These are phyloP conservation scores for Phyllosticta citriasiana DNA, from an alignment of 2,329 filamentous ascomycete genomes.

Conservation along the genomic window DNA sequence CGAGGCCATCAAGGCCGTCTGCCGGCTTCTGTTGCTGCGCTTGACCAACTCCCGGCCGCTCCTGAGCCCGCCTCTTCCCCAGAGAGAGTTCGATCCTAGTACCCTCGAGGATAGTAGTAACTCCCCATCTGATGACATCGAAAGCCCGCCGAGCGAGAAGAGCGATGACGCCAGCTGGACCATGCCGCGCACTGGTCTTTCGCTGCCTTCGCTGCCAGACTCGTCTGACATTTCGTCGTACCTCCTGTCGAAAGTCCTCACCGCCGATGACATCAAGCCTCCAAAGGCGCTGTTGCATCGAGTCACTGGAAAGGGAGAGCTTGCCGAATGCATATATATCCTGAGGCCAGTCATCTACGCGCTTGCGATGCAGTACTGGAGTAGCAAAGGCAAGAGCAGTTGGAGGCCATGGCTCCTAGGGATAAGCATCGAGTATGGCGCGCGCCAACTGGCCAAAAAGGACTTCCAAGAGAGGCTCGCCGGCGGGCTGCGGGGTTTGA, in stretches of 20 bases:
- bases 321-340: conserved; percentile 87
- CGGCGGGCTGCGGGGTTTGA: conserved; percentile 64
- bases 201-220: conserved; percentile 72
- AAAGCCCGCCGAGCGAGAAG: conserved; percentile 31
- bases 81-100: conserved; percentile 68
- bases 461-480: conserved; percentile 54
- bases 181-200: conserved; percentile 90
- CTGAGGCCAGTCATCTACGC: conserved; percentile 82
- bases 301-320: conserved; percentile 60
- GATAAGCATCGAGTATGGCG: conserved; percentile 73
- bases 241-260: conserved; percentile 80
- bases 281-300: conserved; percentile 78
- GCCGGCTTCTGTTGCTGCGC: conserved; percentile 67
- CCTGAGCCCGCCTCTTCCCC: conserved; percentile 73
- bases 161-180: conserved; percentile 51
- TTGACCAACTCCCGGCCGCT: conserved; percentile 76
- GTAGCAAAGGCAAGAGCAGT: conserved; percentile 56
- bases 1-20: conserved; percentile 78
- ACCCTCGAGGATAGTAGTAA: conserved; percentile 41
- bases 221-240: conserved; percentile 77
- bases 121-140: conserved; percentile 33
- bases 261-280: conserved; percentile 92
- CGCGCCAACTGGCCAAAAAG: conserved; percentile 69
- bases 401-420: conserved; percentile 93
- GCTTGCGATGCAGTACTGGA: conserved; percentile 64